These are phyloP conservation scores for Leishmania mexicana DNA, from an alignment of 208 protist genomes.

Conservation along the genomic window DNA sequence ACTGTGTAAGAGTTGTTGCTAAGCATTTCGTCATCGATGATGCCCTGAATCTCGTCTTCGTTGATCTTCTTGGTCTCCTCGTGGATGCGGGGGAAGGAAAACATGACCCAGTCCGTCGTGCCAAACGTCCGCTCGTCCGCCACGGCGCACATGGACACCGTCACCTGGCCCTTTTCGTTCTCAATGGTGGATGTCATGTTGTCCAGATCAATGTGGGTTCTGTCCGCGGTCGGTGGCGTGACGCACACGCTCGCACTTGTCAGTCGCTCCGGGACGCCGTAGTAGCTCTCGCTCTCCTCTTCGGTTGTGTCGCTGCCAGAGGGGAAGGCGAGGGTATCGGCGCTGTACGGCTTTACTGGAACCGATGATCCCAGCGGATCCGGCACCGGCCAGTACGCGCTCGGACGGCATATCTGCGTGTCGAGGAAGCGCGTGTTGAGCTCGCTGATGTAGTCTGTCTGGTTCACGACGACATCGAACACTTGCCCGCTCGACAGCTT, in stretches of 20 bases:
- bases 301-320: conserved; percentile 2
- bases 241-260: conserved; percentile 12
- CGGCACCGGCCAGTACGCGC: conserved; percentile 80
- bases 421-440: conserved; percentile 61
- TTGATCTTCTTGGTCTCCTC: conserved; percentile 35
- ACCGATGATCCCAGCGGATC: conserved; percentile 74
- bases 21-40: conserved; percentile 34
- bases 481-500: conserved; percentile 41
- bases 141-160: conserved; percentile 57
- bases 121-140: conserved; percentile 64
- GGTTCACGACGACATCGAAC: conserved; percentile 64
- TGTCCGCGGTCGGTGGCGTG: background rate
- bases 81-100: conserved; percentile 56
- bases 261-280: conserved; percentile 38
- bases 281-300: conserved; percentile 13
- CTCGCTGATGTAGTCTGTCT: conserved; percentile 75
- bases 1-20: conserved; percentile 34
- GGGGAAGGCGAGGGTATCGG: conserved; percentile 26
- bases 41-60: conserved; percentile 20
- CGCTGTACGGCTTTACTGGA: conserved; percentile 59
- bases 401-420: conserved; percentile 58
- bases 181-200: conserved; percentile 22
- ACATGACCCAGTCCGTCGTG: conserved; percentile 81
- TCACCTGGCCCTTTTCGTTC: conserved; percentile 12
- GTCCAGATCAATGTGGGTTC: conserved; percentile 10